A percentile compares a stretch with the other conserved stretches of the same genome.
phyloP scores from a whole-genome alignment of 805 yeast species.

The Saturnispora galanensis region DNA sequence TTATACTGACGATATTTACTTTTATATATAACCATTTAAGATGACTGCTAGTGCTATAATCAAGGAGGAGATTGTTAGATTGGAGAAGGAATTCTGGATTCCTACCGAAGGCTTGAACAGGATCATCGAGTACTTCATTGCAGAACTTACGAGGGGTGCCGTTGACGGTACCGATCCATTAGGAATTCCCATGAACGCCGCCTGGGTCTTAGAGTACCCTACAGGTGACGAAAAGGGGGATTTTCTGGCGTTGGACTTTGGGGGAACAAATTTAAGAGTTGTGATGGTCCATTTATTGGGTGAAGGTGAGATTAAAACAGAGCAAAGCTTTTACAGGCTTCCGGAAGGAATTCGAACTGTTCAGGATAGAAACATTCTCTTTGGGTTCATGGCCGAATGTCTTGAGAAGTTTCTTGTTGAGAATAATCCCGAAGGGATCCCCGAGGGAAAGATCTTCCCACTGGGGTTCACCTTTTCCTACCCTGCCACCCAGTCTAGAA shows the following conservation, averaged over 20 bases:
- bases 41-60: constrained; percentile 7
- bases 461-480: constrained; percentile 95
- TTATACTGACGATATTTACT: not conserved
- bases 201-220: constrained; percentile 53
- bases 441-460: constrained; percentile 46
- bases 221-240: constrained; percentile 51
- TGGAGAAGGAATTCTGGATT: constrained; percentile 34
- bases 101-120: constrained; percentile 32
- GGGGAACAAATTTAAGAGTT: constrained; percentile 54
- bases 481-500: constrained; percentile 77
- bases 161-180: constrained; percentile 35
- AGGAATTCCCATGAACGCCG: constrained; percentile 52
- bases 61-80: constrained; percentile 25
- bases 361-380: constrained; percentile 59
- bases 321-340: constrained; percentile 79
- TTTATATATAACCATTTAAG: not conserved
- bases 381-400: constrained; percentile 82
- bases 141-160: constrained; percentile 45
- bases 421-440: constrained; percentile 60
- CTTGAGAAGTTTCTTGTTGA: constrained; percentile 62
- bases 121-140: constrained; percentile 40
- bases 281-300: constrained; percentile 52
- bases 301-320: constrained; percentile 71
- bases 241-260: constrained; percentile 50
- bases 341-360: constrained; percentile 78